These are phyloP conservation scores for Cymbopogon flexuosus DNA, from an alignment of 202 grass and related monocot species.

Conservation along the genomic window DNA sequence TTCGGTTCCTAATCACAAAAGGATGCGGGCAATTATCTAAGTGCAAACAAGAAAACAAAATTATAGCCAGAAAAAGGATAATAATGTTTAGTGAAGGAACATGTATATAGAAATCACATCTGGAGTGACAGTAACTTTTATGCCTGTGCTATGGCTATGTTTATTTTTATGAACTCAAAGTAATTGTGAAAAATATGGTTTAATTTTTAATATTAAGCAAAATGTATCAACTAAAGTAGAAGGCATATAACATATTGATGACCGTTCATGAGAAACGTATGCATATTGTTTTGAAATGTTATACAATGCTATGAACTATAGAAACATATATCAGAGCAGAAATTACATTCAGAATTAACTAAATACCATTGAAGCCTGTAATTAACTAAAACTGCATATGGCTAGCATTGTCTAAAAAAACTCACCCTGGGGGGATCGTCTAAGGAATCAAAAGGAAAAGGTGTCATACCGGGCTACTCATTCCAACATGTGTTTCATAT, in stretches of 20 bases:
- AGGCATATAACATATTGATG: neutral
- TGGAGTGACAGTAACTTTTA: neutral
- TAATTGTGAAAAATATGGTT: neutral
- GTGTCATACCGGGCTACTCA: slow-evolving; percentile 85
- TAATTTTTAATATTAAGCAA: neutral
- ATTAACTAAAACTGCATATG: no score
- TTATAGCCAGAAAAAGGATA: neutral
- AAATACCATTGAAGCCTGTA: no score
- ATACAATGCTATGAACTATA: neutral
- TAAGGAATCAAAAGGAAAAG: slow-evolving; percentile 24
- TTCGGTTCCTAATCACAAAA: slow-evolving; percentile 62
- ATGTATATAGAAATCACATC: neutral
- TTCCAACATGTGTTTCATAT: slow-evolving; percentile 99
- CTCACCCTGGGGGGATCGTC: neutral
- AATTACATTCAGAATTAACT: neutral
- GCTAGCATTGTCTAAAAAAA: neutral
- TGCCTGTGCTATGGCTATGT: neutral
- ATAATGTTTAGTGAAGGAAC: neutral
- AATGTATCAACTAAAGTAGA: neutral
- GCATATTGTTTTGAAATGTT: neutral
- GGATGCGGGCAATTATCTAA: slow-evolving; percentile 2
- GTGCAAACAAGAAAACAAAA: slow-evolving; percentile 3
- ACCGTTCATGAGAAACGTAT: neutral
- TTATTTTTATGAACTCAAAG: neutral
- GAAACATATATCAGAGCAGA: neutral